These are phyloP conservation scores for Saccharomycopsis sp. DNA, from an alignment of 805 yeast genomes.

Conservation along the genomic window DNA sequence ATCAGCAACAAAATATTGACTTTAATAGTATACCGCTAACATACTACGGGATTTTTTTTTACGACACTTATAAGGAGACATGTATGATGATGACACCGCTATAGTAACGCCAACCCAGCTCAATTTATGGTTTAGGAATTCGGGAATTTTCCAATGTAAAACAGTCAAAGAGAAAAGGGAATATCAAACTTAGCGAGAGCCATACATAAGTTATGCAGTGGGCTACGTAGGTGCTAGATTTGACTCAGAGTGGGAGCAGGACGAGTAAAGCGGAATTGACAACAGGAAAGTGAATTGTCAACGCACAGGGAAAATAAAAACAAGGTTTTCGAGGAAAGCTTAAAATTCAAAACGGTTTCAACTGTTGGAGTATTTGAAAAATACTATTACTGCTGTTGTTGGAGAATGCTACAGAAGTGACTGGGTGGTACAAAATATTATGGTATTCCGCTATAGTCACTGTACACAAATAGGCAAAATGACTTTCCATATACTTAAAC, in stretches of 20 bases:
- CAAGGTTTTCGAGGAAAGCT: background rate
- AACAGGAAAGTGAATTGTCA: background rate
- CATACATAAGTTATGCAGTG: too few relatives aligned
- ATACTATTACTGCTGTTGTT: too few relatives aligned
- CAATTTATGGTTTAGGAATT: background rate
- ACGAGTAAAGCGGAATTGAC: background rate
- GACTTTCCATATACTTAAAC: too few relatives aligned
- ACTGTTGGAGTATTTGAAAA: background rate
- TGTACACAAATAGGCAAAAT: background rate
- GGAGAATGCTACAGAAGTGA: too few relatives aligned
- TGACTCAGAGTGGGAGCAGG: background rate
- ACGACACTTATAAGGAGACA: background rate
- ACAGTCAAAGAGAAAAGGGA: background rate
- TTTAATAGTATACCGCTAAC: background rate
- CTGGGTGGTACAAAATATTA: too few relatives aligned
- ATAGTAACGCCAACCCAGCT: background rate
- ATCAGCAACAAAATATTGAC: background rate
- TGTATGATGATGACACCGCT: background rate
- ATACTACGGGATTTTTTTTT: background rate
- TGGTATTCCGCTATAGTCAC: background rate
- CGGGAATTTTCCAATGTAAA: background rate
- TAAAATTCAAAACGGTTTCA: background rate
- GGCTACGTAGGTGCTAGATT: background rate
- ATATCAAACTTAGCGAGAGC: background rate
- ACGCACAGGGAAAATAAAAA: background rate